Evolutionary conservation across 1,284 basidiomycete genomes (phyloP).

Genomic region (Mrakiaceae sp.): DNA sequence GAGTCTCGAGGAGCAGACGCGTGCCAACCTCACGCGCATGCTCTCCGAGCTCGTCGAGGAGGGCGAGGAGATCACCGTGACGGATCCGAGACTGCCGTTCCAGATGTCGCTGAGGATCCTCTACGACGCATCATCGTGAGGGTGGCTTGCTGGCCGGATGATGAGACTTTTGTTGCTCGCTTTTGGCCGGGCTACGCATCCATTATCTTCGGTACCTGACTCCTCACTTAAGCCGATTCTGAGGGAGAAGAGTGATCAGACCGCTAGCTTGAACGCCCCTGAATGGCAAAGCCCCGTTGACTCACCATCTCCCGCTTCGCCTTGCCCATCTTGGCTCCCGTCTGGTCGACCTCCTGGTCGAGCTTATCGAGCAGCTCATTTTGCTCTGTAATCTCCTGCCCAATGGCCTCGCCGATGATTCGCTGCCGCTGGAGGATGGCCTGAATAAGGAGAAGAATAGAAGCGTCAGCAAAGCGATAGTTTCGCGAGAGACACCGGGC

Average conservation of each 20-base stretch:
- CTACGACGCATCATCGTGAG: too few relatives aligned
- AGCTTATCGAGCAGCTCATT: conserved; percentile 29
- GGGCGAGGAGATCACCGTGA: conserved; percentile 72
- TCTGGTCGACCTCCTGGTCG: conserved; percentile 26
- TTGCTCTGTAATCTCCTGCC: conserved; percentile 31
- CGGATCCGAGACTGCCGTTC: conserved; percentile 79
- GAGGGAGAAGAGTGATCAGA: neutral
- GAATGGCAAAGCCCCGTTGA: too few relatives aligned
- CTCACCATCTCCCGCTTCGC: conserved; percentile 27
- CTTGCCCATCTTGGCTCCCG: conserved; percentile 25
- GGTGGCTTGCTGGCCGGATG: too few relatives aligned
- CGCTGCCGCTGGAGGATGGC: conserved; percentile 28
- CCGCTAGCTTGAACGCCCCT: too few relatives aligned
- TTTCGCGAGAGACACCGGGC: neutral
- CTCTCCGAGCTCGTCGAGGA: conserved; percentile 65
- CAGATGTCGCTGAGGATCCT: conserved; percentile 56
- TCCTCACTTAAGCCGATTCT: conserved; percentile 8
- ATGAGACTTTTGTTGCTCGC: too few relatives aligned
- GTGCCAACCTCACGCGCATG: conserved; percentile 76
- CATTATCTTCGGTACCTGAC: too few relatives aligned
- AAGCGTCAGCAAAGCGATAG: neutral
- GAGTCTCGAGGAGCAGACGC: conserved; percentile 73
- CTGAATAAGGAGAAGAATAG: neutral
- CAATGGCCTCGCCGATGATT: conserved; percentile 30
- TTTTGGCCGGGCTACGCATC: too few relatives aligned